A percentile compares a stretch with the other conserved stretches of the same genome.
phyloP scores from a whole-genome alignment of 2,329 filamentous ascomycete species.

The Botryotinia narcissicola region DNA sequence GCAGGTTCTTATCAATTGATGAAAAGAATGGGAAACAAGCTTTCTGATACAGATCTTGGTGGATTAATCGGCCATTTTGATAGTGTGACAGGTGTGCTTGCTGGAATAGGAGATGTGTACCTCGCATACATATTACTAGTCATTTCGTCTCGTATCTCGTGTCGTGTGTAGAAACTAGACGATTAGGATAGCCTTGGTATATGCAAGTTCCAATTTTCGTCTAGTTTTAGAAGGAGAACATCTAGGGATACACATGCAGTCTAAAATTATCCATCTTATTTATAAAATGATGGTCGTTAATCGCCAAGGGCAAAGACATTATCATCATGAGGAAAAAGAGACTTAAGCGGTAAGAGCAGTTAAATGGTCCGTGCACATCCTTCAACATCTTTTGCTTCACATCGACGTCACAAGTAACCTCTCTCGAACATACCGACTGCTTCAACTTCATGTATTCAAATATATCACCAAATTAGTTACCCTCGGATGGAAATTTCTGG shows the following conservation, averaged over 20 bases:
- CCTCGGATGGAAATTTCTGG: rapidly evolving
- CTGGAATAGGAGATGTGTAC: background rate
- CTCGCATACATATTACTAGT: background rate
- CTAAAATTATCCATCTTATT: background rate
- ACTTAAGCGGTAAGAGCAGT: background rate
- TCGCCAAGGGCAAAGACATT: background rate
- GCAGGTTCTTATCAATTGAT: background rate
- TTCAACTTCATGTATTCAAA: background rate
- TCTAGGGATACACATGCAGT: background rate
- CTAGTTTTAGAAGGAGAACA: background rate
- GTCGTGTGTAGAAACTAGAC: background rate
- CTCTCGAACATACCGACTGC: background rate
- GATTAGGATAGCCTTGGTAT: background rate
- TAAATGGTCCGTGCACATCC: background rate
- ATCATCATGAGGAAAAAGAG: background rate
- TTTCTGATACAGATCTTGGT: background rate
- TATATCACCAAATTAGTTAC: background rate
- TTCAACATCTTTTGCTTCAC: background rate
- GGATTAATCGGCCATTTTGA: background rate
- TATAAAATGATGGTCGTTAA: background rate
- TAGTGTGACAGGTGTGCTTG: background rate
- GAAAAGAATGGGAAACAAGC: background rate
- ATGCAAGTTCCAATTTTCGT: background rate
- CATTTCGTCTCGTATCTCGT: background rate
- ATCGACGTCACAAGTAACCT: background rate